Percentiles rank a stretch among this genome's conserved stretches.
phyloP scores from a whole-genome alignment of 1,284 basidiomycete genomes.

The Rhizoctonia solani region DNA sequence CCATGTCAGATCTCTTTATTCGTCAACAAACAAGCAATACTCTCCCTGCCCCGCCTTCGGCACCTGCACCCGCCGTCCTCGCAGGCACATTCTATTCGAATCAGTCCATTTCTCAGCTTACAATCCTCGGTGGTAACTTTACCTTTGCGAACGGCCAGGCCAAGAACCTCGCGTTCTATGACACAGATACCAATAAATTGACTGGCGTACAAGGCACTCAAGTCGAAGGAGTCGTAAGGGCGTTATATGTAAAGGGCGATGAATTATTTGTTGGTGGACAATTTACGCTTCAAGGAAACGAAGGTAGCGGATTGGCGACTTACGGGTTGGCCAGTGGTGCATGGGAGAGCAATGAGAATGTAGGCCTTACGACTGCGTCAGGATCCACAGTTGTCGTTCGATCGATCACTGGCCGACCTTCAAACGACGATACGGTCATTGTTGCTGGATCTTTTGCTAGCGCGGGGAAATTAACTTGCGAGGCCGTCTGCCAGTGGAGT shows the following conservation, averaged over 20 bases:
- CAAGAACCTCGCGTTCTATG: slow-evolving; percentile 75
- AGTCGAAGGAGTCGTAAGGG: slow-evolving; percentile 71
- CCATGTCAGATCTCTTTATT: slow-evolving; percentile 55
- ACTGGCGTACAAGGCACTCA: slow-evolving; percentile 63
- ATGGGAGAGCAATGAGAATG: slow-evolving; percentile 64
- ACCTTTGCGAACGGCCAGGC: slow-evolving; percentile 58
- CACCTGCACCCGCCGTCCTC: slow-evolving; percentile 78
- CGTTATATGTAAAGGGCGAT: slow-evolving; percentile 67
- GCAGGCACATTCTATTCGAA: slow-evolving; percentile 92
- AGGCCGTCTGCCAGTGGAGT: slow-evolving; percentile 81
- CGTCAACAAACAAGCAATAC: slow-evolving; percentile 56
- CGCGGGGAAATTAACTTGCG: slow-evolving; percentile 77
- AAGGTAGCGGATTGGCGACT: slow-evolving; percentile 68
- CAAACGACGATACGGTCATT: slow-evolving; percentile 67
- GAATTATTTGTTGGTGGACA: slow-evolving; percentile 80
- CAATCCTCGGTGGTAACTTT: slow-evolving; percentile 91
- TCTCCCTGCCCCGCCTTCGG: slow-evolving; percentile 60
- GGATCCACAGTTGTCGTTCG: slow-evolving; percentile 70
- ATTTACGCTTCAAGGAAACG: slow-evolving; percentile 62
- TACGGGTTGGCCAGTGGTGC: slow-evolving; percentile 69
- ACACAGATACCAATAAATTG: slow-evolving; percentile 57
- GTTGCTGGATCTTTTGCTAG: slow-evolving; percentile 85
- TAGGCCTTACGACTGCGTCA: slow-evolving; percentile 54
- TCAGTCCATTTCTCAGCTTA: slow-evolving; percentile 65
- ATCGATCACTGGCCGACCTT: slow-evolving; percentile 67